Evolutionary conservation across 2,329 filamentous ascomycete species (phyloP).

Genomic region (Fonsecaea pugnacius): DNA sequence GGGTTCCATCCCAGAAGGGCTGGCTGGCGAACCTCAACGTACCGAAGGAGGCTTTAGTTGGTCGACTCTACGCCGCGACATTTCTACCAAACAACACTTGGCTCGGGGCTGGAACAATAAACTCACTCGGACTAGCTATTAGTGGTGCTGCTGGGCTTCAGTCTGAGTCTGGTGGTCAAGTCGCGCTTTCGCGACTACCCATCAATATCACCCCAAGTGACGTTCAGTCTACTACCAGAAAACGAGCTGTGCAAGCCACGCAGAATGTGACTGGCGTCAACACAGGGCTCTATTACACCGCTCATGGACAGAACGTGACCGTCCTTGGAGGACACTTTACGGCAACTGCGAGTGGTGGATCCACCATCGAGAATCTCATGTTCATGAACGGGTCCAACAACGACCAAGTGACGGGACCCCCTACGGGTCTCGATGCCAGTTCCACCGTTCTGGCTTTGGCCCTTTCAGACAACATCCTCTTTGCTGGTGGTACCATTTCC

Average conservation of each 20-base stretch:
- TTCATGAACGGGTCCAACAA: slow-evolving; percentile 78
- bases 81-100: slow-evolving; percentile 62
- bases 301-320: slow-evolving; percentile 75
- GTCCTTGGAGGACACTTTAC: slow-evolving; percentile 86
- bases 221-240: slow-evolving; percentile 33
- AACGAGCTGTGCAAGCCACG: slow-evolving; percentile 41
- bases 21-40: slow-evolving; percentile 79
- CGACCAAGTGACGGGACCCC: slow-evolving; percentile 70
- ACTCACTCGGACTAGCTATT: slow-evolving; percentile 73
- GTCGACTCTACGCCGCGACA: slow-evolving; percentile 73
- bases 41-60: slow-evolving; percentile 68
- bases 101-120: slow-evolving; percentile 82
- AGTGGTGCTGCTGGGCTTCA: slow-evolving; percentile 72
- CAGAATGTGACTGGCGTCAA: slow-evolving; percentile 59
- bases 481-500: slow-evolving; percentile 78
- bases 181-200: slow-evolving; percentile 48
- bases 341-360: slow-evolving; percentile 69
- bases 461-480: slow-evolving; percentile 70
- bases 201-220: slow-evolving; percentile 54
- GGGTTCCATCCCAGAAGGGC: slow-evolving; percentile 82
- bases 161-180: slow-evolving; percentile 39
- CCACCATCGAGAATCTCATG: slow-evolving; percentile 75
- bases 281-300: slow-evolving; percentile 76
- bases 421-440: slow-evolving; percentile 66
- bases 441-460: slow-evolving; percentile 77